Percentiles rank a stretch among this genome's conserved stretches.
These are phyloP conservation scores for Neurospora tetrasperma DNA, from an alignment of 495 filamentous ascomycete genomes.

Conservation along the genomic window DNA sequence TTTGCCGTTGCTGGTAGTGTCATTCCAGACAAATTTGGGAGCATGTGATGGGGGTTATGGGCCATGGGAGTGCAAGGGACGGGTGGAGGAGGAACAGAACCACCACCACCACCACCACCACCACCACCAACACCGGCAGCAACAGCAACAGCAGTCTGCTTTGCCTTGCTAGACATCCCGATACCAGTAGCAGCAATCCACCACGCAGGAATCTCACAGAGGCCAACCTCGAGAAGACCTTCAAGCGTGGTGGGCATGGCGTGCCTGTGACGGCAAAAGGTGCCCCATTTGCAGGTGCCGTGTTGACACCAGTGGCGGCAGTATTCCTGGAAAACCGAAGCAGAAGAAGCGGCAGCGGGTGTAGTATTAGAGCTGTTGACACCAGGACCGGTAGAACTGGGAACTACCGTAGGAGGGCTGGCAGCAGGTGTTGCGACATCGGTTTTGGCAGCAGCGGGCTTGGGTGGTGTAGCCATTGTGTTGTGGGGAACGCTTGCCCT, in stretches of 20 bases:
- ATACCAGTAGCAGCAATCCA: conserved; percentile 9
- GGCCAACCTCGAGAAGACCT: conserved; percentile 28
- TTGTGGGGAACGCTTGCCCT: background rate
- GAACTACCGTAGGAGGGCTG: background rate
- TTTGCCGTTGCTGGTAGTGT: background rate
- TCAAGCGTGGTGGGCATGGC: conserved; percentile 28
- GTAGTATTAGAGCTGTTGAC: background rate
- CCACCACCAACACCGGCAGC: too few relatives aligned
- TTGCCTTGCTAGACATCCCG: background rate
- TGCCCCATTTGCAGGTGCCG: conserved; percentile 35
- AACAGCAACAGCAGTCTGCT: too few relatives aligned
- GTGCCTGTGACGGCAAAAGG: conserved; percentile 31
- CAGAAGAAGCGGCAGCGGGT: background rate
- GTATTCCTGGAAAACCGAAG: conserved; percentile 11
- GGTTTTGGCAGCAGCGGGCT: background rate
- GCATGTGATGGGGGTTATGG: background rate
- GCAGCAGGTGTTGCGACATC: background rate
- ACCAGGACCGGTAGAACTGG: background rate
- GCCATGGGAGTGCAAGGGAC: background rate
- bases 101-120: background rate
- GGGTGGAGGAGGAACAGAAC: background rate
- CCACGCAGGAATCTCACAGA: conserved; percentile 28
- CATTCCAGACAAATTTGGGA: too few relatives aligned
- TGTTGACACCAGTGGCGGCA: conserved; percentile 37
- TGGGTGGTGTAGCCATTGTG: background rate